phyloP scores from a whole-genome alignment of 768 basidiomycete species.

The Xerocomellus dryophilus region DNA sequence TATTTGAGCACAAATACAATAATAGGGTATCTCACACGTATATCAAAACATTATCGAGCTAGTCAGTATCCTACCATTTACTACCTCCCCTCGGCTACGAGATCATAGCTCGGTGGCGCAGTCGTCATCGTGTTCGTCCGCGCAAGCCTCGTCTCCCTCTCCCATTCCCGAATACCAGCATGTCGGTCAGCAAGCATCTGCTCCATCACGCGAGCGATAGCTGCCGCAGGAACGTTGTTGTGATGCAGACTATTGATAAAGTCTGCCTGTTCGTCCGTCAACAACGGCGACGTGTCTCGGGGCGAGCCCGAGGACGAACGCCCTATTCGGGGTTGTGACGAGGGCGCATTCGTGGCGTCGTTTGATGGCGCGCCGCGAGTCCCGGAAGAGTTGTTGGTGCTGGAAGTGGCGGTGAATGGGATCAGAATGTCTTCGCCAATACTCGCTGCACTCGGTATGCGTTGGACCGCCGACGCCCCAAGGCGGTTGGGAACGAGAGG shows the following conservation, averaged over 20 bases:
- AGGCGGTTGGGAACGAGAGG: slow-evolving; percentile 15
- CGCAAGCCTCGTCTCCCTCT: slow-evolving; percentile 19
- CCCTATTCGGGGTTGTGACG: neutral
- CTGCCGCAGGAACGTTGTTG: slow-evolving; percentile 22
- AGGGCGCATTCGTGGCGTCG: neutral
- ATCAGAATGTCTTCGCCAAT: neutral
- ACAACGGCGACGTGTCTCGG: slow-evolving; percentile 6
- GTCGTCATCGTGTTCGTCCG: slow-evolving; percentile 16
- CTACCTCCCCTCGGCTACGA: neutral
- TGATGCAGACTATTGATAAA: slow-evolving; percentile 22
- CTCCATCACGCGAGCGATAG: slow-evolving; percentile 24
- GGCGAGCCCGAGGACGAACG: neutral
- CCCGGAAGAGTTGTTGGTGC: neutral
- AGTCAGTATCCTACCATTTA: neutral
- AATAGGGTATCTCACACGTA: neutral
- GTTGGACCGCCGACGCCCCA: neutral
- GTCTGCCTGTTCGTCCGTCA: slow-evolving; percentile 27
- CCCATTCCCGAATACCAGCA: slow-evolving; percentile 20
- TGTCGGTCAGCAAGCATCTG: slow-evolving; percentile 23
- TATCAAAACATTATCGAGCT: neutral
- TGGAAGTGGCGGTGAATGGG: slow-evolving; percentile 9
- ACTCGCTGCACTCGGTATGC: neutral
- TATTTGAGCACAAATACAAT: neutral
- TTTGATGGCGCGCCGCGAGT: neutral
- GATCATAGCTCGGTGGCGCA: slow-evolving; percentile 15